Evolutionary conservation across 1,139 yeast species (phyloP).

Genomic region (Geotrichum restrictum): DNA sequence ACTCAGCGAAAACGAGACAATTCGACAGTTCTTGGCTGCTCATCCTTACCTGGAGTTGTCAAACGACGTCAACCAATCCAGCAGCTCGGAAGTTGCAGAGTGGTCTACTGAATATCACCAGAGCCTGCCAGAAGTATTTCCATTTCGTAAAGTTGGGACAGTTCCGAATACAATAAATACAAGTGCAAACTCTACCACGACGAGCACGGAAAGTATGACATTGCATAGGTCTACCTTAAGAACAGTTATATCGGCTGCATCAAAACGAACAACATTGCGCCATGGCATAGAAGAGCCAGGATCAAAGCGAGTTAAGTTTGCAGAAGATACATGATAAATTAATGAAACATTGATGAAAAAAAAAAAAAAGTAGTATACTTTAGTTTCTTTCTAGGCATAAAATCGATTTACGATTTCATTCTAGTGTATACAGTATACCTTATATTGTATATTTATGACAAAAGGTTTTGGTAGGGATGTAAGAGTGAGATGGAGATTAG

Average conservation of each 20-base stretch:
- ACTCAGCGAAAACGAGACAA: constrained; percentile 13
- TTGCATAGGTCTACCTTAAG: background rate
- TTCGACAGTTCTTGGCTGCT: constrained; percentile 10
- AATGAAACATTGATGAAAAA: too few relatives aligned
- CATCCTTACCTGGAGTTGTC: constrained; percentile 16
- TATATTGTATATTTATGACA: constrained; percentile 8
- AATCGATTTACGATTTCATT: background rate
- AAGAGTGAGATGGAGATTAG: constrained; percentile 12
- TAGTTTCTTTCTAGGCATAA: background rate
- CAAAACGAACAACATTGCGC: background rate
- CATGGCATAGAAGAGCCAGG: background rate
- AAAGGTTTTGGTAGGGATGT: background rate
- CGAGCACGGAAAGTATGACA: background rate
- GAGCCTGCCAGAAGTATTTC: background rate
- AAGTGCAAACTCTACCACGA: background rate
- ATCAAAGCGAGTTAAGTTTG: constrained; percentile 8
- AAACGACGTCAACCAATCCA: background rate
- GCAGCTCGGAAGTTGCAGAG: background rate
- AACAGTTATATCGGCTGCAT: background rate
- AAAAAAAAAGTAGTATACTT: background rate
- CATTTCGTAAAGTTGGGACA: background rate
- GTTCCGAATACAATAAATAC: background rate
- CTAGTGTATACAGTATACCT: background rate
- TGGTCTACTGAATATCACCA: background rate
- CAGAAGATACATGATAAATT: background rate